These are phyloP conservation scores for Paraurostyla sp. DNA, from an alignment of 73 alveolate genomes.

Conservation along the genomic window DNA sequence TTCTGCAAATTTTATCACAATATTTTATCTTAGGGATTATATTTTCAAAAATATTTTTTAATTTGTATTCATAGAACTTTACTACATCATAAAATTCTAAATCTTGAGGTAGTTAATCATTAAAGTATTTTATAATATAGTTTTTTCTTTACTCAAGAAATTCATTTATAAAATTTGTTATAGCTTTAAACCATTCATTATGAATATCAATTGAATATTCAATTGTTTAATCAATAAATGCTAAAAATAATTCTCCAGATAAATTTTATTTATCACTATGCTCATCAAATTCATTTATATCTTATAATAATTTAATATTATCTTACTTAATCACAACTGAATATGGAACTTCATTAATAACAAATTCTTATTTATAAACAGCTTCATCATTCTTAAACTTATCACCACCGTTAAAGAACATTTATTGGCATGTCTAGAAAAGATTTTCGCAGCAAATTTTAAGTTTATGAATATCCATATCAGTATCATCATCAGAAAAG, in stretches of 20 bases:
- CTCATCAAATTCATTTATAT: background rate
- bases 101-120: background rate
- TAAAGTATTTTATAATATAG: background rate
- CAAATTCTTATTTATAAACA: background rate
- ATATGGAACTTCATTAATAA: background rate
- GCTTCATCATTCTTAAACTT: background rate
- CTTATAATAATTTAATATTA: background rate
- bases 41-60: background rate
- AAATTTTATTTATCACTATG: background rate
- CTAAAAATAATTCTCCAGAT: background rate
- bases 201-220: conserved; percentile 9
- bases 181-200: background rate
- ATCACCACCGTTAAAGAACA: conserved; percentile 6
- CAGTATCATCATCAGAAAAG: conserved; percentile 43
- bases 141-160: conserved; percentile 29
- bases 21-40: background rate
- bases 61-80: background rate
- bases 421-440: background rate
- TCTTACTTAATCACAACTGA: background rate
- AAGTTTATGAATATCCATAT: conserved; percentile 36
- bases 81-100: background rate
- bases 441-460: conserved; percentile 35
- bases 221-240: background rate
- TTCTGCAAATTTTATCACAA: conserved; percentile 27
- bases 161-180: background rate